A percentile compares a stretch with the other conserved stretches of the same genome.
Conservation (phyloP, 345 rosid genomes). For the Eucalyptus regnans region DNA sequence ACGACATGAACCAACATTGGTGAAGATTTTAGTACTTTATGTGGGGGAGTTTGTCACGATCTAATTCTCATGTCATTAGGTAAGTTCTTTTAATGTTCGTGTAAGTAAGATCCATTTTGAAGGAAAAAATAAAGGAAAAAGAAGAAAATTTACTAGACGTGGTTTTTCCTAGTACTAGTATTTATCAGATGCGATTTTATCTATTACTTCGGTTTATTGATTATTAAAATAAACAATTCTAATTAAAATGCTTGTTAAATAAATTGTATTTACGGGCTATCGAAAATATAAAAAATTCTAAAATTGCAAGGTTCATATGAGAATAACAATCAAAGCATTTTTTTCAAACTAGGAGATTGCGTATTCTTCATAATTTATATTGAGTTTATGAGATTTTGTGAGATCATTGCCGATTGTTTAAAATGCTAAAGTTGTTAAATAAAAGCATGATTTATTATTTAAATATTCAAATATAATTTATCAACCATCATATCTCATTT, state of each 20-base stretch:
- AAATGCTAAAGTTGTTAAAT: rapidly evolving
- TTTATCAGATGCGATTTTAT: too few species aligned
- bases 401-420: rapidly evolving
- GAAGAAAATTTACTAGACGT: too few species aligned
- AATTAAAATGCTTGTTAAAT: neutral
- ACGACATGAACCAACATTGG: rapidly evolving
- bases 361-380: neutral
- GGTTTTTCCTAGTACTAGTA: too few species aligned
- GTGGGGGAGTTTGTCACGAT: neutral
- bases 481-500: neutral
- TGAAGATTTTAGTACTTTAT: neutral
- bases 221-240: neutral
- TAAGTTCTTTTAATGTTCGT: neutral
- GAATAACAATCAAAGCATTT: neutral
- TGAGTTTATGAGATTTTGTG: neutral
- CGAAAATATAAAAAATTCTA: neutral
- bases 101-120: neutral
- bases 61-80: neutral
- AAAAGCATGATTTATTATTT: too few species aligned
- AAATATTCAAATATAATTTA: rapidly evolving
- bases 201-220: rapidly evolving
- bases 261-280: neutral
- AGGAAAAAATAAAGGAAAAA: too few species aligned
- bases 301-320: rapidly evolving
- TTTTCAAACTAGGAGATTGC: neutral